Conservation (phyloP, 192 early-diverging fungal species). For the Coemansia sp. region DNA sequence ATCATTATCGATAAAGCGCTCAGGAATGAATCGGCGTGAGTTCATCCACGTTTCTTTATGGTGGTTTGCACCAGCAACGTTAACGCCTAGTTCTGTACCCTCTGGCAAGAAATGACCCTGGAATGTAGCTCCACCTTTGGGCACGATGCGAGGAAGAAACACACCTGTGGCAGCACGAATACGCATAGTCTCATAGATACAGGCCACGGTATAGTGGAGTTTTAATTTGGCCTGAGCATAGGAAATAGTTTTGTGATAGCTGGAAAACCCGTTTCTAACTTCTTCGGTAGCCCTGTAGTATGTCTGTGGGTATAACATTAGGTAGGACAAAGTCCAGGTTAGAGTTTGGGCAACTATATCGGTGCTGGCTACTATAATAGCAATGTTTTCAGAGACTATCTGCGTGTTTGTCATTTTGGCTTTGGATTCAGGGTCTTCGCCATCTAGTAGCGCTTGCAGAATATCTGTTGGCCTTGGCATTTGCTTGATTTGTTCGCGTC, state of each 20-base stretch:
- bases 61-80: constrained; percentile 34
- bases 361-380: constrained; percentile 37
- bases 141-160: constrained; percentile 24
- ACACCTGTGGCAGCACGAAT: constrained; percentile 31
- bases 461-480: constrained; percentile 43
- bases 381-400: constrained; percentile 37
- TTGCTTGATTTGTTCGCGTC: neutral
- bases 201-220: constrained; percentile 44
- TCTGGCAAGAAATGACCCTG: constrained; percentile 39
- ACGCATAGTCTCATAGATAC: constrained; percentile 49
- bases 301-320: constrained; percentile 33
- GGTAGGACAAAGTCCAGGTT: constrained; percentile 38
- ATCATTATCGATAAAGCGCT: constrained; percentile 27
- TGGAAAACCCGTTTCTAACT: constrained; percentile 29
- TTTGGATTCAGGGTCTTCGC: constrained; percentile 41
- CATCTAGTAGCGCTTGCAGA: constrained; percentile 46
- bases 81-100: constrained; percentile 22
- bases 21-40: constrained; percentile 35
- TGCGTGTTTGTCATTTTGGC: constrained; percentile 32
- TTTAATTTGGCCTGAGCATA: constrained; percentile 31
- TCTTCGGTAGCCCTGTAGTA: constrained; percentile 26
- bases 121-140: constrained; percentile 29
- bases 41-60: constrained; percentile 9
- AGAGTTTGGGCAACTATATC: constrained; percentile 42
- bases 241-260: constrained; percentile 16